Conservation (phyloP, 2,329 filamentous ascomycete species). For the Sordariomycetes sp. region DNA sequence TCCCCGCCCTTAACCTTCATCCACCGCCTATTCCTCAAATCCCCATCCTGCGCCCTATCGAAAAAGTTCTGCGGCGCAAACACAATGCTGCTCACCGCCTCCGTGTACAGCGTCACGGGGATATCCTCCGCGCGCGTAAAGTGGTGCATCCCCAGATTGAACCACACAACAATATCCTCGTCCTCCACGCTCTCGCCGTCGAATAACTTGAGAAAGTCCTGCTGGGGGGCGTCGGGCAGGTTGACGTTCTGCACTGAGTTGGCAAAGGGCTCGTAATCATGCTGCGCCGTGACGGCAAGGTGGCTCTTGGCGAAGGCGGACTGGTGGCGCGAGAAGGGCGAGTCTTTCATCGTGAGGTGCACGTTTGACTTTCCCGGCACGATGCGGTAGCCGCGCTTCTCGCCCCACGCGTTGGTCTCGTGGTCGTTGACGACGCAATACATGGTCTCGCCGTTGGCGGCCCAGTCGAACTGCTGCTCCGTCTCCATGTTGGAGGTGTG, state of each 20-base stretch:
- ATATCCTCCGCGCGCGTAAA: slow-evolving; percentile 33
- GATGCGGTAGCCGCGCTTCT: slow-evolving; percentile 34
- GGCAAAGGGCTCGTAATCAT: slow-evolving; percentile 30
- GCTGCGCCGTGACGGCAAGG: slow-evolving; percentile 31
- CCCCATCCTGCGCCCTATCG: slow-evolving; percentile 22
- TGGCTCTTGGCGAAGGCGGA: slow-evolving; percentile 31
- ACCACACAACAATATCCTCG: slow-evolving; percentile 35
- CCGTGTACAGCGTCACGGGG: slow-evolving; percentile 20
- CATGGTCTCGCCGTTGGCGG: slow-evolving; percentile 29
- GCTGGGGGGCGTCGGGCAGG: slow-evolving; percentile 25
- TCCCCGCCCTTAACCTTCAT: neutral
- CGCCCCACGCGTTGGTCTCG: slow-evolving; percentile 32
- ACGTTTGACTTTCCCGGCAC: slow-evolving; percentile 20
- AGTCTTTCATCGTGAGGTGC: slow-evolving; percentile 32
- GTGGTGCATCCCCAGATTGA: slow-evolving; percentile 47
- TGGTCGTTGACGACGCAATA: slow-evolving; percentile 34
- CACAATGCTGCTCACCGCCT: slow-evolving; percentile 19
- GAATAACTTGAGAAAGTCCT: slow-evolving; percentile 35
- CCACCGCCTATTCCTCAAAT: slow-evolving; percentile 16
- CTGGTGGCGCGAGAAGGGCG: slow-evolving; percentile 25
- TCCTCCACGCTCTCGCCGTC: slow-evolving; percentile 9
- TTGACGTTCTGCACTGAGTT: slow-evolving; percentile 25
- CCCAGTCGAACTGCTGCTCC: slow-evolving; percentile 23
- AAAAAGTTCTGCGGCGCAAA: slow-evolving; percentile 22
- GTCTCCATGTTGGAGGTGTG: slow-evolving; percentile 11